These are phyloP conservation scores for Aspergillus pseudoterreus DNA, from an alignment of 2,329 filamentous ascomycete species.

Conservation along the genomic window DNA sequence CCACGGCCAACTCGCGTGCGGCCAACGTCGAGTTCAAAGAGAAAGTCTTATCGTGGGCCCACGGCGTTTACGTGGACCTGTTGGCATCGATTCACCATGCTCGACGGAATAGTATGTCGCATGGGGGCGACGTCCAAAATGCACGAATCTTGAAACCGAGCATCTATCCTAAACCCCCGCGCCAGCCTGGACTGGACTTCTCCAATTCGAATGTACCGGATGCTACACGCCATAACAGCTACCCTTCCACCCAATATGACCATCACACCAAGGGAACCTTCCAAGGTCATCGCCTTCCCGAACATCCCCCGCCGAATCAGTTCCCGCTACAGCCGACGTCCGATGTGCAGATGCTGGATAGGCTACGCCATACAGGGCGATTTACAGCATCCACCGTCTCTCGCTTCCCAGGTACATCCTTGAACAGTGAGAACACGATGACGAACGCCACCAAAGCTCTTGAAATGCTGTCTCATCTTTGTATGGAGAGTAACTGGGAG, in stretches of 20 bases:
- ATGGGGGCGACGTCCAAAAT: conserved; percentile 36
- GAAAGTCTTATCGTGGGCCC: conserved; percentile 65
- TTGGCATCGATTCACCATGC: conserved; percentile 61
- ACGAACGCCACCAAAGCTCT: conserved; percentile 63
- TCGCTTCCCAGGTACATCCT: conserved; percentile 28
- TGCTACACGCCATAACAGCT: conserved; percentile 32
- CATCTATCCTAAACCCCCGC: conserved; percentile 61
- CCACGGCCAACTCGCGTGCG: conserved; percentile 22
- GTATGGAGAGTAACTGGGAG: conserved; percentile 74
- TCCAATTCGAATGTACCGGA: conserved; percentile 30
- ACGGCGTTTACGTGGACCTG: conserved; percentile 68
- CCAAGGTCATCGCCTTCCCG: conserved; percentile 13
- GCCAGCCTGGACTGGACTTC: conserved; percentile 52
- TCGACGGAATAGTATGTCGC: conserved; percentile 44
- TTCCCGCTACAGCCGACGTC: conserved; percentile 23
- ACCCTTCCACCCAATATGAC: conserved; percentile 35
- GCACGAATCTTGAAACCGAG: conserved; percentile 49
- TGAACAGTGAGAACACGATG: conserved; percentile 40
- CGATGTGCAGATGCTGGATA: conserved; percentile 26
- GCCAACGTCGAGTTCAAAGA: conserved; percentile 59
- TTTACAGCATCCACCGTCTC: conserved; percentile 28
- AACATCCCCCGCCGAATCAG: conserved; percentile 24
- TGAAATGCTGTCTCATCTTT: conserved; percentile 68
- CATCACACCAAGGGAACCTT: conserved; percentile 17
- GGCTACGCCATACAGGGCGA: conserved; percentile 30